Conservation (phyloP, 352 stramenopile species). For the Phytopythium sindhum region DNA sequence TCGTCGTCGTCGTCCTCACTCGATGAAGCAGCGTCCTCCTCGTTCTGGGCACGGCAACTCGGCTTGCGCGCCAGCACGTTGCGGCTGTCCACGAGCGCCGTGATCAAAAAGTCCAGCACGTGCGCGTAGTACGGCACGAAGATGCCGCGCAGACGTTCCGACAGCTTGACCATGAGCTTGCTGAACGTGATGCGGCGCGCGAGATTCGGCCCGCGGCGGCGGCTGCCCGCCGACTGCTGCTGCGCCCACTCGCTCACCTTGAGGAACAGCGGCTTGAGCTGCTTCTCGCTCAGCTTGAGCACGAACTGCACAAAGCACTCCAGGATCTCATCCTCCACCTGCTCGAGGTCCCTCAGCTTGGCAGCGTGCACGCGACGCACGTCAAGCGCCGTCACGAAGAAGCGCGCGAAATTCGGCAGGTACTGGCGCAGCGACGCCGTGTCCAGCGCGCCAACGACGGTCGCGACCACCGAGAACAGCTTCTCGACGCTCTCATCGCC, state of each 20-base stretch:
- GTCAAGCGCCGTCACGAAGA: conserved; percentile 80
- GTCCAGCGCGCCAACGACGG: conserved; percentile 53
- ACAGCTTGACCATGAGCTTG: conserved; percentile 78
- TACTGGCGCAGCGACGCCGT: conserved; percentile 53
- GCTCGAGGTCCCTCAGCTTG: conserved; percentile 55
- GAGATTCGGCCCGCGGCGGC: conserved; percentile 3
- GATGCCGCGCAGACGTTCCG: conserved; percentile 78
- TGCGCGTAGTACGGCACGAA: conserved; percentile 88
- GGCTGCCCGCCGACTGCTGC: conserved; percentile 23
- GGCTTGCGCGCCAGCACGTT: conserved; percentile 46
- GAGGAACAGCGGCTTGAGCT: conserved; percentile 87
- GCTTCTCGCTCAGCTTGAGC: conserved; percentile 86
- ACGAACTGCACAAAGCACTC: conserved; percentile 80
- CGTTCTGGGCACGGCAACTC: conserved; percentile 9
- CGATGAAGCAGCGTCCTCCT: conserved; percentile 19
- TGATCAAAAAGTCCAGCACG: conserved; percentile 58
- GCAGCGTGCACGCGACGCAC: conserved; percentile 59
- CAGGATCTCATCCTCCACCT: conserved; percentile 74
- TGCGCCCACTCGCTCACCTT: conserved; percentile 82
- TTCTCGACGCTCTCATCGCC: conserved; percentile 56
- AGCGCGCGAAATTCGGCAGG: conserved; percentile 71
- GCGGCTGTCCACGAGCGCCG: conserved; percentile 43
- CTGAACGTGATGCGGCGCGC: conserved; percentile 74
- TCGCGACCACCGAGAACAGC: conserved; percentile 70
- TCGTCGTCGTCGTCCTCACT: conserved; percentile 37